phyloP scores from a whole-genome alignment of 805 yeast genomes.

The Suhomyces canberraensis region DNA sequence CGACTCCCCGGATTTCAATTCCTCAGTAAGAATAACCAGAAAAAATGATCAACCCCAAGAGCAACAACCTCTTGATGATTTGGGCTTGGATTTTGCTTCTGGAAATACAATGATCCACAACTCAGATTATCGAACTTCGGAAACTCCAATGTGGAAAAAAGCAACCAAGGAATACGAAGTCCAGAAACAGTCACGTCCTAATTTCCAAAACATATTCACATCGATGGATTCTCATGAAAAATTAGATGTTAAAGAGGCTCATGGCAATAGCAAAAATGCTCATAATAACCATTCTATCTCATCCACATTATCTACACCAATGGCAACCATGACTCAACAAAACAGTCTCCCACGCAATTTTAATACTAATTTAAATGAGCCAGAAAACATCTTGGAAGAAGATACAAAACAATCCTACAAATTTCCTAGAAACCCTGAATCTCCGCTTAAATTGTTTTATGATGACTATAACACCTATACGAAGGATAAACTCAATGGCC shows the following conservation, averaged over 20 bases:
- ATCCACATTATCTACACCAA: slow-evolving; percentile 38
- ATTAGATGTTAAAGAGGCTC: slow-evolving; percentile 7
- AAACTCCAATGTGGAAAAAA: slow-evolving; percentile 37
- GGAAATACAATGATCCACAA: slow-evolving; percentile 35
- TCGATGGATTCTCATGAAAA: slow-evolving; percentile 19
- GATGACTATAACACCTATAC: slow-evolving; percentile 42
- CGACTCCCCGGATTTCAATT: slow-evolving; percentile 15
- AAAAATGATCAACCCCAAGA: slow-evolving; percentile 3
- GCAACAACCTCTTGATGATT: slow-evolving; percentile 5
- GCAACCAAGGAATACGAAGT: slow-evolving; percentile 26
- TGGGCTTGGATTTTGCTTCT: slow-evolving; percentile 19
- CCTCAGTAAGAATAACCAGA: slow-evolving; percentile 24
- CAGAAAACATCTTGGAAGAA: slow-evolving; percentile 22
- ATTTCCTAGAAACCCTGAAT: slow-evolving; percentile 26
- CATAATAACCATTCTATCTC: slow-evolving; percentile 22
- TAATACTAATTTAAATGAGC: slow-evolving; percentile 10
- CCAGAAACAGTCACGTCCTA: slow-evolving; percentile 21
- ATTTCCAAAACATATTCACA: slow-evolving; percentile 30
- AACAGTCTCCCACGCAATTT: slow-evolving; percentile 3
- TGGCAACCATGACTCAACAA: slow-evolving; percentile 20
- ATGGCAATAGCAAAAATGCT: neutral
- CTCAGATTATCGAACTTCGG: slow-evolving; percentile 12
- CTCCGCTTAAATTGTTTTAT: slow-evolving; percentile 41
- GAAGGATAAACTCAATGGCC: slow-evolving; percentile 28
- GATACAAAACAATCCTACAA: slow-evolving; percentile 18